Percentiles rank a stretch among this genome's conserved stretches.
Conservation (phyloP, 2,329 filamentous ascomycete species). For the Fusarium vanettenii region DNA sequence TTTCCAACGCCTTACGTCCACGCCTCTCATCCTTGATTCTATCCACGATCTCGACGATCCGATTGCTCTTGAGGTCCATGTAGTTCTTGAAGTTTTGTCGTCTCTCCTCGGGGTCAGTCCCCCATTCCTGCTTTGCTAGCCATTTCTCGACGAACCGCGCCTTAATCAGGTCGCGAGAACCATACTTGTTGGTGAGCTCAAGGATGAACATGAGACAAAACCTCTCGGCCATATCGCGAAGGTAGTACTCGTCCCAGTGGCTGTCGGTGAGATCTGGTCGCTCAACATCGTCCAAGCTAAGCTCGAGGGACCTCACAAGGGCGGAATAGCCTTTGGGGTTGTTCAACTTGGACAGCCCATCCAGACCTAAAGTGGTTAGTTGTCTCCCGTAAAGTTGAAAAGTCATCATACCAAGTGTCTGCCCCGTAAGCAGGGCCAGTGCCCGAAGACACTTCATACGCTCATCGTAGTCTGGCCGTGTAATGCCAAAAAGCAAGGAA, state of each 20-base stretch:
- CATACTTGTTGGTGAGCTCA: constrained; percentile 70
- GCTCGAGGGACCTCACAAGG: constrained; percentile 69
- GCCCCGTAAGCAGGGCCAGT: constrained; percentile 64
- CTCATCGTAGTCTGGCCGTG: constrained; percentile 67
- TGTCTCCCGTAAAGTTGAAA: not conserved
- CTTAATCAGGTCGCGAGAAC: constrained; percentile 67
- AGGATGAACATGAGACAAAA: constrained; percentile 68
- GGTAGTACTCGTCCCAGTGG: constrained; percentile 71
- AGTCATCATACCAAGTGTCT: constrained; percentile 46
- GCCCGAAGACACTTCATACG: constrained; percentile 68
- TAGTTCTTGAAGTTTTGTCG: constrained; percentile 66
- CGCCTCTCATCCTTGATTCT: constrained; percentile 60
- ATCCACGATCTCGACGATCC: constrained; percentile 63
- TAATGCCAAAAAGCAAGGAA: constrained; percentile 68
- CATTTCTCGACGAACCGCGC: constrained; percentile 77
- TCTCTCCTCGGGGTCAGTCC: constrained; percentile 63
- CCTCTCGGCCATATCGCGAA: constrained; percentile 71
- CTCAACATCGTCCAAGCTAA: constrained; percentile 62
- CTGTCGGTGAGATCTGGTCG: constrained; percentile 65
- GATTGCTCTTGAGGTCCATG: constrained; percentile 61
- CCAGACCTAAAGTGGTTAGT: constrained; percentile 46
- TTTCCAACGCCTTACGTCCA: constrained; percentile 65
- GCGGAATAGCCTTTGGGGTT: constrained; percentile 64
- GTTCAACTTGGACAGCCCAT: constrained; percentile 60
- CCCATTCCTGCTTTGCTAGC: constrained; percentile 80